Base-by-base conservation (phyloP, 202 grass and related monocot species). In the Cymbopogon flexuosus region DNA sequence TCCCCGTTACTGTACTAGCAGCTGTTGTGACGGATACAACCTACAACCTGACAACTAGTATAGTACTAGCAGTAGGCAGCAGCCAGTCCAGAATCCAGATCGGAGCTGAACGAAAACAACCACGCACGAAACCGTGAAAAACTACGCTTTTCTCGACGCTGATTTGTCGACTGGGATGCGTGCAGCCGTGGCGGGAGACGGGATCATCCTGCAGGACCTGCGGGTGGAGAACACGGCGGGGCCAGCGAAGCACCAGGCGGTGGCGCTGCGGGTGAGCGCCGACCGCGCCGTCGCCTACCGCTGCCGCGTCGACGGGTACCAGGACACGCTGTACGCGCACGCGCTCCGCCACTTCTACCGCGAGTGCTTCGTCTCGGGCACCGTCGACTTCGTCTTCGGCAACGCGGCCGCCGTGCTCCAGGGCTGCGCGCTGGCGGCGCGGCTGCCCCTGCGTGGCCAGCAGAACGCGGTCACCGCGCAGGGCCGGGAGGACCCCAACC, bases 201-300 rank as follows among this genome's bases (percentile, higher is more conserved):
- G 86, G 16, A 57, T 89, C 36, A 89, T 92, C 63, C 80, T 92
- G 0, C 90, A 84, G 81, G 90, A 92, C 86, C 83, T 92, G 31
- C 76, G 24, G 56, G 71, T 89, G 42, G 86, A 92, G 15, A 94
- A 94, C 80, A 89, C 89, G 22, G 91, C 91, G 0, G 85, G 91
- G 1, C 85, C 91, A 8, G 70, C 79, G 18, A 93, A 93, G 76
- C 91, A 93, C 79, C 91, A 93, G 77, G 91, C 91, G 8, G 88
- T 93, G 85, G 91, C 91, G 8, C 85, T 93, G 35, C 90, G 90
- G 41, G 90, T 89, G 41, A 84, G 90, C 47, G 83, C 79, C 56
- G 86, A 92, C 71, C 79, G 63, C 16, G 79, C 86, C 16, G 67
- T 87, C 7, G 72, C 81, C 64, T 58, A 78, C 79, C 90, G 90